Base-by-base conservation (phyloP, 2,329 filamentous ascomycete species). In the Amauroascus niger region DNA sequence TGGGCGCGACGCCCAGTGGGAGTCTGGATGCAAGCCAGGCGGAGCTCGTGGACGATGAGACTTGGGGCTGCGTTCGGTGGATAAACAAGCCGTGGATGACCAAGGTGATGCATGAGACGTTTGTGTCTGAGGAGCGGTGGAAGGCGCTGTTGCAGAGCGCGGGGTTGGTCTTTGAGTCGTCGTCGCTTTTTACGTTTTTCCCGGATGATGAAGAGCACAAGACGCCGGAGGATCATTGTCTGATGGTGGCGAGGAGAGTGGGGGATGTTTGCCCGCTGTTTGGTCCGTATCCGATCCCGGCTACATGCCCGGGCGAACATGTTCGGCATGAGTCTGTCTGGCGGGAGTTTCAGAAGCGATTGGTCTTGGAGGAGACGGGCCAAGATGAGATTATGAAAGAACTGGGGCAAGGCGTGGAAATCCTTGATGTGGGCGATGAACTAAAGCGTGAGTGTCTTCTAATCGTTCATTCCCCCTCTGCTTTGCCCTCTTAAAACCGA, bases 81-180 rank as follows among this genome's bases (percentile, higher is more conserved):
- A 13, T 53, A 32, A 26, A 33, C 6, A 56, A 49, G 28, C 20
- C 44, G 3, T 60, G 59, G 58, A 58, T 58, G 59, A 43, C 33
- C 13, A 49, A 46, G 2, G 14, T 22, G 5, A 53, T 37, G 3
- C 49, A 56, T 8, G 56, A 59, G 50, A 45, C 54, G 43, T 30
- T 59, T 30, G 18, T 53, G 18, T 43, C 54, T 2, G 24, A 49
- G 28, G 18, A 48, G 6, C 18, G 33, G 22, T 55, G 49, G 43
- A 28, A 28, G 49, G 24, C 28, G 8, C 43, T 55, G n/a, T 24
- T 55, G 13, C 35, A 28, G 18, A 18, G 28, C 16, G 18, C 49
- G 24, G 49, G 49, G 11, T 39, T 53, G 11, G 20, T 24, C 7
- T 30, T 53, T 11, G 49, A 53, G 44, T 28, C 16, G 14, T 33